Conservation (phyloP, 2,329 filamentous ascomycete species). For the Colletotrichum australisinense region DNA sequence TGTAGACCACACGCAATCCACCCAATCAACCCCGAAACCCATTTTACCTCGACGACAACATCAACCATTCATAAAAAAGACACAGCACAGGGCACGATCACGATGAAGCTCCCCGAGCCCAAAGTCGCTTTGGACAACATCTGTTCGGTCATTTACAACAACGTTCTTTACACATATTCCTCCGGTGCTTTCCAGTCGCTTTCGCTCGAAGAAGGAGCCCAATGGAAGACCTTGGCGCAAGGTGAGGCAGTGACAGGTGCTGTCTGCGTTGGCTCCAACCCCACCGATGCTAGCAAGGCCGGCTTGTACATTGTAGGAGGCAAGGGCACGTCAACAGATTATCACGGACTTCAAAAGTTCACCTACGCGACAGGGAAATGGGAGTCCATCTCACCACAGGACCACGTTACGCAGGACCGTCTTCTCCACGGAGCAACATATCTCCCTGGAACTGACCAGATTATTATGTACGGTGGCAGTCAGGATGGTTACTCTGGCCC, state of each 20-base stretch:
- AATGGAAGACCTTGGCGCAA: conserved; percentile 75
- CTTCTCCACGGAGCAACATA: conserved; percentile 82
- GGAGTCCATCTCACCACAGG: conserved; percentile 57
- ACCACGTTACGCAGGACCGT: conserved; percentile 73
- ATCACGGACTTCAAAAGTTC: conserved; percentile 80
- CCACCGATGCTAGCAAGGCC: conserved; percentile 67
- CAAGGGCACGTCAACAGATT: conserved; percentile 61
- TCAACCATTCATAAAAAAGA: background rate
- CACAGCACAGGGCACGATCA: conserved; percentile 3
- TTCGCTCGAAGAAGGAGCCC: conserved; percentile 72
- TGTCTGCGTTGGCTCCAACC: conserved; percentile 79
- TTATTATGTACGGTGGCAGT: conserved; percentile 85
- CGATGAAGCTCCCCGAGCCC: conserved; percentile 80
- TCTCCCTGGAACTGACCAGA: conserved; percentile 74
- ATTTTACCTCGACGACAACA: background rate
- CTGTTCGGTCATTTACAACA: conserved; percentile 84
- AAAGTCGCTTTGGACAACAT: conserved; percentile 77
- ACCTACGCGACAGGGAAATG: conserved; percentile 66
- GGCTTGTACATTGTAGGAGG: conserved; percentile 88
- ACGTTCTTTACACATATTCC: conserved; percentile 88
- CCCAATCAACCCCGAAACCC: background rate
- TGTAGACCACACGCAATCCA: conserved; percentile 24
- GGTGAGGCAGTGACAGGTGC: conserved; percentile 80
- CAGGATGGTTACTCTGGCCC: conserved; percentile 67
- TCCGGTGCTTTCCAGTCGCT: conserved; percentile 80